phyloP scores from a whole-genome alignment of 176 grass and related monocot genomes.

The Coix lacrymajobi region DNA sequence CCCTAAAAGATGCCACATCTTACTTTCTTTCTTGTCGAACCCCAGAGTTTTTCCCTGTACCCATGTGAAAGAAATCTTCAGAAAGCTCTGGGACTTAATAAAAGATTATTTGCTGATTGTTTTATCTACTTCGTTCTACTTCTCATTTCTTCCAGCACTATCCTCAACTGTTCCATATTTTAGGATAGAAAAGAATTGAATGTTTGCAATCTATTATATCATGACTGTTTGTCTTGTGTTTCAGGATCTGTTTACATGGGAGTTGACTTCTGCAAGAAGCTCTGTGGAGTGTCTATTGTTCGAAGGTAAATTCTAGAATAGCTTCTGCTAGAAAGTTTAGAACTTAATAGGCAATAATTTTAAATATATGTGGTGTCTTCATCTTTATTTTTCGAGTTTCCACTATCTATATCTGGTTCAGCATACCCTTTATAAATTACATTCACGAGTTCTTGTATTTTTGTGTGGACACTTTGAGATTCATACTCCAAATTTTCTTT shows the following conservation, averaged over 20 bases:
- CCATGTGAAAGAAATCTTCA: slow-evolving; percentile 8
- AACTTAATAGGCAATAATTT: neutral
- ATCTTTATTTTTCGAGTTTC: neutral
- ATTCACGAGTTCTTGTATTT: neutral
- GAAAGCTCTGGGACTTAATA: neutral
- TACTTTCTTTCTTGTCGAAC: neutral
- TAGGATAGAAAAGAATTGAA: neutral
- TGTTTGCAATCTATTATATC: neutral
- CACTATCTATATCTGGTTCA: neutral
- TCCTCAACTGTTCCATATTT: neutral
- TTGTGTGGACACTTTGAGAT: neutral
- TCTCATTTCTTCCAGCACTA: neutral
- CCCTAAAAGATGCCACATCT: neutral
- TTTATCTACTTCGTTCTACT: neutral
- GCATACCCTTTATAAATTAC: neutral
- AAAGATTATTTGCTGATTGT: neutral
- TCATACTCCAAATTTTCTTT: neutral
- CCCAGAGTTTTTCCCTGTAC: neutral
- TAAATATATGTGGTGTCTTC: neutral
- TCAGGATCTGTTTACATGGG: slow-evolving; percentile 74
- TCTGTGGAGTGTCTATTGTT: slow-evolving; percentile 88
- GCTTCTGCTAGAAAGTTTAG: neutral
- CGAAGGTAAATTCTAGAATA: slow-evolving; percentile 50
- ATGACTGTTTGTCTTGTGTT: slow-evolving; percentile 10
- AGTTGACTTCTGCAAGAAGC: slow-evolving; percentile 84